These are phyloP conservation scores for Aspergillus transmontanensis DNA, from an alignment of 2,329 filamentous ascomycete species.

Conservation along the genomic window DNA sequence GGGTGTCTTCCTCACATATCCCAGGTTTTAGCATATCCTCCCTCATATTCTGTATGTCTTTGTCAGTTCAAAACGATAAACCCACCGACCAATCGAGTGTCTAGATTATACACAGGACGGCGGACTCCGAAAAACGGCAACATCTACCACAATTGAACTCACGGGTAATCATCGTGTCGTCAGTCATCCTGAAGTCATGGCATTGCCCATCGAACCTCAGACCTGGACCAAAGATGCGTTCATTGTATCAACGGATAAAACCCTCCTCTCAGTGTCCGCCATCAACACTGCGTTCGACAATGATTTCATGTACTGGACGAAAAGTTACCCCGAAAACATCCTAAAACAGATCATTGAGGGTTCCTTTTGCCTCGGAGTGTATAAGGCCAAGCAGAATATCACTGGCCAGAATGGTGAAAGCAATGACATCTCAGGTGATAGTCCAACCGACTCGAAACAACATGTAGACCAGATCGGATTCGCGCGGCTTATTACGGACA, in stretches of 20 bases:
- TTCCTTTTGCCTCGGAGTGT: slow-evolving; percentile 64
- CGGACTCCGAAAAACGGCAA: not conserved
- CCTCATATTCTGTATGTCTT: not conserved
- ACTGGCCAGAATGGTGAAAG: not conserved
- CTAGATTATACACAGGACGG: too few relatives aligned
- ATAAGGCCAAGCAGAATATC: slow-evolving; percentile 26
- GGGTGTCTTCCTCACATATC: not conserved
- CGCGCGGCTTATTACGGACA: slow-evolving; percentile 69
- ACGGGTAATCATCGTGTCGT: too few relatives aligned
- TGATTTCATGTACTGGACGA: slow-evolving; percentile 65
- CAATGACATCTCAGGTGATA: slow-evolving; percentile 3
- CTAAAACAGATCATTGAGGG: slow-evolving; percentile 58
- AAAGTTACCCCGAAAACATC: slow-evolving; percentile 50
- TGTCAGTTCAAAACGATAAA: too few relatives aligned
- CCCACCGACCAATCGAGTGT: too few relatives aligned
- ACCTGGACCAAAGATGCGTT: slow-evolving; percentile 14
- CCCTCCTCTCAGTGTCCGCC: slow-evolving; percentile 56
- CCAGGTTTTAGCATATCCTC: not conserved
- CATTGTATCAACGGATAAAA: slow-evolving; percentile 61
- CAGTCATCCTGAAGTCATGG: not conserved
- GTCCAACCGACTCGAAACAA: not conserved
- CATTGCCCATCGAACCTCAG: slow-evolving; percentile 10
- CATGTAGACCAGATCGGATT: slow-evolving; percentile 56
- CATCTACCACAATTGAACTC: not conserved
- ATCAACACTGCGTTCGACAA: slow-evolving; percentile 60